Evolutionary conservation across 495 filamentous ascomycete species (phyloP).

Genomic region (Amniculicola lignicola): DNA sequence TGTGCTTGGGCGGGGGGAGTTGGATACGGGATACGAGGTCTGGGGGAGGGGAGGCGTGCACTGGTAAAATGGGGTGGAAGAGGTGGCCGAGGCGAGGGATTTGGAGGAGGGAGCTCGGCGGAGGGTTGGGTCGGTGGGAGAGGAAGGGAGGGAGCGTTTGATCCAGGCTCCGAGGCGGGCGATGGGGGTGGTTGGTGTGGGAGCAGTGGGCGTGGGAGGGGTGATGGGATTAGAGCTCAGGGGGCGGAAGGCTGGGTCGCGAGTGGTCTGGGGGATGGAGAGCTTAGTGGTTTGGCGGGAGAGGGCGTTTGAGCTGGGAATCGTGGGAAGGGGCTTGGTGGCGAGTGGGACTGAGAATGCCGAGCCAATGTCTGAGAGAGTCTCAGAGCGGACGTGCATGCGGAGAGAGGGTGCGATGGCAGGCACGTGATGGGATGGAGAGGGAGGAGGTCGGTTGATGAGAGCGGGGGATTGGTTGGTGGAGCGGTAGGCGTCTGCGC

Average conservation of each 20-base stretch:
- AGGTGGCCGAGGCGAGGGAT: not conserved
- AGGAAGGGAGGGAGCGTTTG: constrained; percentile 26
- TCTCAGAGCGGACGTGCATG: constrained; percentile 35
- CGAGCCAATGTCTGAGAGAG: constrained; percentile 38
- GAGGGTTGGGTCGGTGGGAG: constrained; percentile 22
- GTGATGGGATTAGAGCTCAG: constrained; percentile 33
- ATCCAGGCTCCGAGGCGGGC: constrained; percentile 30
- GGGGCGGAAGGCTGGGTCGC: constrained; percentile 5
- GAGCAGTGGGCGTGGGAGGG: constrained; percentile 25
- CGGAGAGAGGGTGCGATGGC: constrained; percentile 34
- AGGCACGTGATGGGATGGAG: constrained; percentile 35
- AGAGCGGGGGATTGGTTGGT: constrained; percentile 17
- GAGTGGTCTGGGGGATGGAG: constrained; percentile 7
- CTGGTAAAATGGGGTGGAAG: constrained; percentile 22
- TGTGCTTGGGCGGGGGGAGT: constrained; percentile 13
- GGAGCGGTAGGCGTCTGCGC: constrained; percentile 29
- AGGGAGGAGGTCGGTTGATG: constrained; percentile 23
- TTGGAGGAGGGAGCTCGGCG: constrained; percentile 1
- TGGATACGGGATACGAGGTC: not conserved
- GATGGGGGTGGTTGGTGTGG: constrained; percentile 29
- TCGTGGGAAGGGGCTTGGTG: constrained; percentile 28
- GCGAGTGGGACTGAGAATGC: constrained; percentile 34
- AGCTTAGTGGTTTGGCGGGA: constrained; percentile 14
- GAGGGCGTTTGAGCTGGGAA: not conserved
- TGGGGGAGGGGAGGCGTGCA: constrained; percentile 13